These are phyloP conservation scores for Fennellomyces sp. DNA, from an alignment of 371 early-diverging fungal species.

Conservation along the genomic window DNA sequence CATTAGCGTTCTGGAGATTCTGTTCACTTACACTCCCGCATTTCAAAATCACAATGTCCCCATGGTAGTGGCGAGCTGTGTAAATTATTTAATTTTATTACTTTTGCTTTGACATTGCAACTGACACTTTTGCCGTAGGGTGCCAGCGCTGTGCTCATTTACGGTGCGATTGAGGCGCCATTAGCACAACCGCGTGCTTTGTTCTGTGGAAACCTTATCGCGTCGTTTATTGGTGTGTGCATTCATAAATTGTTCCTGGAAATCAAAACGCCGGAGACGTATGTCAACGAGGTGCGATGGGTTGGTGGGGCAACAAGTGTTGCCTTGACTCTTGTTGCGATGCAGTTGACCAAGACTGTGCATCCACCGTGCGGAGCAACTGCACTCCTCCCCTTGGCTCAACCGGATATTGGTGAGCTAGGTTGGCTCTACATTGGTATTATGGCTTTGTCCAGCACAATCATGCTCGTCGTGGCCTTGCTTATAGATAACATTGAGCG, in stretches of 20 bases:
- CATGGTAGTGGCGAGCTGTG: constrained; percentile 50
- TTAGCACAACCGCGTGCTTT: constrained; percentile 75
- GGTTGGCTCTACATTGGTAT: constrained; percentile 68
- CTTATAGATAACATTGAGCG: constrained; percentile 71
- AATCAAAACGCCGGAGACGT: constrained; percentile 31
- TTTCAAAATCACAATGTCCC: constrained; percentile 34
- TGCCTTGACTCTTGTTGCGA: constrained; percentile 61
- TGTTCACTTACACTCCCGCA: constrained; percentile 27
- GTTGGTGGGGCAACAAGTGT: constrained; percentile 71
- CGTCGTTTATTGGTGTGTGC: constrained; percentile 65
- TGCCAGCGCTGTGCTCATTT: constrained; percentile 71
- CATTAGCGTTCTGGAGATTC: constrained; percentile 35
- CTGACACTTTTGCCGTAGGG: constrained; percentile 34
- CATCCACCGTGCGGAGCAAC: constrained; percentile 82
- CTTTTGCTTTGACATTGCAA: neutral
- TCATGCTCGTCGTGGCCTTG: constrained; percentile 65
- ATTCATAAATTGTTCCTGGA: constrained; percentile 60
- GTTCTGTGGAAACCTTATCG: constrained; percentile 66
- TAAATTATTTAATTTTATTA: constrained; percentile 22
- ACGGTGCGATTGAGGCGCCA: constrained; percentile 72
- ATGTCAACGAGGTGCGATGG: constrained; percentile 57
- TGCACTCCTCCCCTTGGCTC: constrained; percentile 63
- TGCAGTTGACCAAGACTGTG: constrained; percentile 72
- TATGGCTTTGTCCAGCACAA: constrained; percentile 48
- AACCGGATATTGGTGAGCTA: constrained; percentile 40